phyloP scores from a whole-genome alignment of 345 rosid genomes.

The Aurinia saxatilis region DNA sequence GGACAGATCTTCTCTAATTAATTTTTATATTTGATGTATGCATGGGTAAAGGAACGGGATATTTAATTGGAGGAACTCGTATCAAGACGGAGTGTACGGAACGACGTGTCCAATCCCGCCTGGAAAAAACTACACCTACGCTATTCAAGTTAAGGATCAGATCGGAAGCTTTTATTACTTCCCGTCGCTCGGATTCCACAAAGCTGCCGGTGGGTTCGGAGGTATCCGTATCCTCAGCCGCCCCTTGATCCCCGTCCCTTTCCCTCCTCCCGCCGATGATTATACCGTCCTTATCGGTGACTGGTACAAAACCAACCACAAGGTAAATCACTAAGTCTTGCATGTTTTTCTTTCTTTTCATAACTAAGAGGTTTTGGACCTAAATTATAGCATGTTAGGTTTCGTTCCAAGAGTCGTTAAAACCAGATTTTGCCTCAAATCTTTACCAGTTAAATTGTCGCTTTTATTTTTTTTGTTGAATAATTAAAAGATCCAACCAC shows the following conservation, averaged over 20 bases:
- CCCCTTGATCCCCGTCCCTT: slow-evolving; percentile 48
- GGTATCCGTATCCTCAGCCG: slow-evolving; percentile 52
- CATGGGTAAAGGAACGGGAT: slow-evolving; percentile 6
- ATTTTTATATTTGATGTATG: too few relatives aligned
- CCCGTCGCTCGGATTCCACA: slow-evolving; percentile 11
- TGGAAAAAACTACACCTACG: slow-evolving; percentile 24
- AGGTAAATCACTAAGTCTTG: too few relatives aligned
- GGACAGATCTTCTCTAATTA: too few relatives aligned
- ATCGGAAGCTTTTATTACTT: slow-evolving; percentile 17
- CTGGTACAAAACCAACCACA: slow-evolving; percentile 58
- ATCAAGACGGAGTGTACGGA: slow-evolving; percentile 62
- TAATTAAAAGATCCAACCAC: too few relatives aligned
- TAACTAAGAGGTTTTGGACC: too few relatives aligned
- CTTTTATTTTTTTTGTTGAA: too few relatives aligned
- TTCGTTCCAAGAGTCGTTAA: too few relatives aligned
- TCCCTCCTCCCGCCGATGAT: slow-evolving; percentile 41
- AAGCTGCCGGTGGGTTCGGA: slow-evolving; percentile 56
- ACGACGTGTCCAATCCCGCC: slow-evolving; percentile 84
- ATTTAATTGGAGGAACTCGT: slow-evolving; percentile 26
- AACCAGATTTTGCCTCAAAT: too few relatives aligned
- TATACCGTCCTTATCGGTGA: slow-evolving; percentile 62
- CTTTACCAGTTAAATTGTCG: too few relatives aligned
- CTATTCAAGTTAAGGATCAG: slow-evolving; percentile 11
- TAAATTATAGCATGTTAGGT: too few relatives aligned
- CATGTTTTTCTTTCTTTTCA: too few relatives aligned